These are phyloP conservation scores for Acer saccharum DNA, from an alignment of 345 rosid genomes.

Conservation along the genomic window DNA sequence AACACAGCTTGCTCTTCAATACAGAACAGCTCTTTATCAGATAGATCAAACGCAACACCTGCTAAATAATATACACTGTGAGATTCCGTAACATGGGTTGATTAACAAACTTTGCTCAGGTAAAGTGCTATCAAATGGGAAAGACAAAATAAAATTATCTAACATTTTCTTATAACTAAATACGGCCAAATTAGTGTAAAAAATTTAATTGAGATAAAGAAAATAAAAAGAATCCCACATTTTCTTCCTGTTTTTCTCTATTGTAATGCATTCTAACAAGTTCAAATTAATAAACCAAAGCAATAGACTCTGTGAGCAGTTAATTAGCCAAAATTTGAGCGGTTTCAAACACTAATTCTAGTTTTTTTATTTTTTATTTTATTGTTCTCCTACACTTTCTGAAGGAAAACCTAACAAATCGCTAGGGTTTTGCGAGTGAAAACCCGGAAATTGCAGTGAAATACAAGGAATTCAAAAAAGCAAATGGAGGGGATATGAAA, in stretches of 20 bases:
- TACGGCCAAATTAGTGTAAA: no score
- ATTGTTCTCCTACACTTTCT: not conserved
- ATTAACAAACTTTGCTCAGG: not conserved
- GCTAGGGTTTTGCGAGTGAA: not conserved
- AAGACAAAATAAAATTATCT: not conserved
- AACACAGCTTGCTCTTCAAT: constrained; percentile 86
- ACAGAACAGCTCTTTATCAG: constrained; percentile 88
- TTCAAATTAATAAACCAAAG: no score
- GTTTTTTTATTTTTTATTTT: no score
- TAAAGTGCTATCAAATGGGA: not conserved
- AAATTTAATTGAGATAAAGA: no score
- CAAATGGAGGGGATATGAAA: not conserved
- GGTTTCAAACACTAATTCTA: no score
- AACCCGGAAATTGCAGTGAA: not conserved
- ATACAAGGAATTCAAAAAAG: not conserved
- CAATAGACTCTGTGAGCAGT: no score
- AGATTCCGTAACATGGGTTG: not conserved
- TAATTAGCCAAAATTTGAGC: no score
- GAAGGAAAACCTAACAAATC: not conserved
- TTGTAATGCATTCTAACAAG: no score
- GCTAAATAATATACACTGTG: constrained; percentile 11
- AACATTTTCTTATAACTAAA: not conserved
- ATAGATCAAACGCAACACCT: constrained; percentile 92
- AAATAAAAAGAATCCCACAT: no score
- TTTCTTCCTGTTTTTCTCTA: no score